Base-by-base conservation (phyloP, 2,329 filamentous ascomycete species). In the Tolypocladium amazonense region DNA sequence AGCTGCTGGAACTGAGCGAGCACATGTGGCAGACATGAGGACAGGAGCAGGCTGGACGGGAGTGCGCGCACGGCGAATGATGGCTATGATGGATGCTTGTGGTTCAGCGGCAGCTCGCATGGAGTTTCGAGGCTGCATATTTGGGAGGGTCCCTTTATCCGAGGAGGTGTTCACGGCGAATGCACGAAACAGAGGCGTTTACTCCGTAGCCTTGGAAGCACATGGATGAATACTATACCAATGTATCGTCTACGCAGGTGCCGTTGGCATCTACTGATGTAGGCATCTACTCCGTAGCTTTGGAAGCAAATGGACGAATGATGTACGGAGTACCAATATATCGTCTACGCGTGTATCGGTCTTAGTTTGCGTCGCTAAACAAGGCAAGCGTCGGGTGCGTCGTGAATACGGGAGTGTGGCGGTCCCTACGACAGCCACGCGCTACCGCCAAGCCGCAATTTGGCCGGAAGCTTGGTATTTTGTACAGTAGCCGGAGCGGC, bases 1-100 rank as follows among this genome's bases (percentile, higher is more conserved):
- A 88, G 76, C 71, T 89, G 67, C 72, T 89, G 62, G 83, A 82
- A 66, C 75, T 92, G 66, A 88, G 85, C 67, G 88, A 92, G 77
- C 80, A 86, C 66, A 85, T 89, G 83, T 90, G 85, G 85, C 82
- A 87, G 73, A 79, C 65, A 38, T 66, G 58, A 66, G 55, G 56
- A 23, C 43, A 2, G 56, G 11, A 12, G 18, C 20, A 37, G 30
- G 5, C 15, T 27, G 14, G n/a, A 2, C 6, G 14, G 15, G 25
- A 9, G 27, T 12, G 47, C 27, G 18, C 27, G 47, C 25, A 18
- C 27, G 47, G 47, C 20, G 50, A 35, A 27, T 27, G 23, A 33
- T n/a, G 50, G 30, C 33, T 30, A 15, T 56, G 56, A 45, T 6
- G 39, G 38, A 56, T 27, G 30, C 50, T 53, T n/a, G 50, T n/a